phyloP scores from a whole-genome alignment of 2,329 filamentous ascomycete species.

The Xylariaceae sp. region DNA sequence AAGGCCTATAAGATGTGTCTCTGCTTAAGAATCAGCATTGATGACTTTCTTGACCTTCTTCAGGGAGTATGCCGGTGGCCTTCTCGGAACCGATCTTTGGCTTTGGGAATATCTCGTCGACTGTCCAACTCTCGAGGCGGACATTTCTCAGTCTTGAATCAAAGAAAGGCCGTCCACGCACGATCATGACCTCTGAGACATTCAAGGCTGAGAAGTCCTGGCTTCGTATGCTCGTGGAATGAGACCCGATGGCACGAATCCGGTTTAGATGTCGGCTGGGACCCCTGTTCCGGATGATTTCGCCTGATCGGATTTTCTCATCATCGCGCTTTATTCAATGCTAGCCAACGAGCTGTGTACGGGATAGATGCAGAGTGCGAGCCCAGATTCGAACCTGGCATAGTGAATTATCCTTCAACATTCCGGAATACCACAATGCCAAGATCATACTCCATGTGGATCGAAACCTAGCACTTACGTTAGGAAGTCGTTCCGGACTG shows the following conservation, averaged over 20 bases:
- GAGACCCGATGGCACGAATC: slow-evolving; percentile 26
- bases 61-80: too few species aligned
- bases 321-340: slow-evolving; percentile 41
- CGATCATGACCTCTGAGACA: slow-evolving; percentile 50
- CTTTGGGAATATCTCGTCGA: background rate
- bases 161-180: slow-evolving; percentile 43
- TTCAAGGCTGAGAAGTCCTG: slow-evolving; percentile 35
- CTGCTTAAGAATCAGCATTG: too few species aligned
- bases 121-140: background rate
- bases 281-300: slow-evolving; percentile 31
- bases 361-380: slow-evolving; percentile 27
- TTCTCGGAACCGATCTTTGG: too few species aligned
- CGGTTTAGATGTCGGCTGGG: slow-evolving; percentile 35
- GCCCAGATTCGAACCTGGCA: slow-evolving; percentile 18
- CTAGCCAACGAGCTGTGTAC: slow-evolving; percentile 31
- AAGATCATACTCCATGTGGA: slow-evolving; percentile 10
- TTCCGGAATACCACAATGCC: slow-evolving; percentile 22
- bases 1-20: too few species aligned
- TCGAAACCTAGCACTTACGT: background rate
- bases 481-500: background rate
- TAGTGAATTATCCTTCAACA: slow-evolving; percentile 25
- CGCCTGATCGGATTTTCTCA: slow-evolving; percentile 33
- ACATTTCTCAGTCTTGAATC: background rate
- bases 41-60: too few species aligned
- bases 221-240: slow-evolving; percentile 17